A percentile compares a stretch with the other conserved stretches of the same genome.
Evolutionary conservation across 2,329 filamentous ascomycete genomes (phyloP).

Genomic region (Emmonsia crescens): DNA sequence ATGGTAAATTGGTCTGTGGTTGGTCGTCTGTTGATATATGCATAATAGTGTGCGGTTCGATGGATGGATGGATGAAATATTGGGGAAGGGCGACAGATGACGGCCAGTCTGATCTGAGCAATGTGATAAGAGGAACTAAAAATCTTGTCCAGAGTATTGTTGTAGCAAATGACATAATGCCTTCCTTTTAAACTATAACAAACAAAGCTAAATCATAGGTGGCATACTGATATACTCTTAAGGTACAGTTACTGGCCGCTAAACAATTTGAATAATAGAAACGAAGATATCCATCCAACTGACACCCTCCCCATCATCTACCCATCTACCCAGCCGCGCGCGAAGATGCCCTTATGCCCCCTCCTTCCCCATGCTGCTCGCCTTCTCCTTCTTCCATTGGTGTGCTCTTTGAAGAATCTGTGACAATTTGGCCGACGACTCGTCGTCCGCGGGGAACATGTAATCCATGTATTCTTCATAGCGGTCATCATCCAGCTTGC

Average conservation of each 20-base stretch:
- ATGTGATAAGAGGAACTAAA: not conserved
- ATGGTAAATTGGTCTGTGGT: not conserved
- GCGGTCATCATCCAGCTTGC: conserved; percentile 80
- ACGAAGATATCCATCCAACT: not conserved
- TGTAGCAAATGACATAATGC: not conserved
- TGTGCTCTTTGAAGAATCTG: conserved; percentile 77
- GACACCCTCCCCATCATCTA: not conserved
- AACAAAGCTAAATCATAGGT: not conserved
- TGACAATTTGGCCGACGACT: conserved; percentile 70
- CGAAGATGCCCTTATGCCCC: not conserved
- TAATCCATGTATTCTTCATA: conserved; percentile 98
- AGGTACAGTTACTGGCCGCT: not conserved
- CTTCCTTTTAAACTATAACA: not conserved
- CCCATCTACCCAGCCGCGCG: not conserved
- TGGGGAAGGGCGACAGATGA: not conserved
- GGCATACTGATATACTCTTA: not conserved
- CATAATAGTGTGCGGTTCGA: not conserved
- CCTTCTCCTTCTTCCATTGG: conserved; percentile 66
- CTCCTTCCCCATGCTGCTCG: not conserved
- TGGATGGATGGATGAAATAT: not conserved
- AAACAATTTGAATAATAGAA: not conserved
- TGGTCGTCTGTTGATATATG: not conserved
- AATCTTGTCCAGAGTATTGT: not conserved
- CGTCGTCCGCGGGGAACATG: conserved; percentile 90
- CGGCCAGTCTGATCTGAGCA: not conserved